Base-by-base conservation (phyloP, 345 rosid species). In the Lepidium aucheri region DNA sequence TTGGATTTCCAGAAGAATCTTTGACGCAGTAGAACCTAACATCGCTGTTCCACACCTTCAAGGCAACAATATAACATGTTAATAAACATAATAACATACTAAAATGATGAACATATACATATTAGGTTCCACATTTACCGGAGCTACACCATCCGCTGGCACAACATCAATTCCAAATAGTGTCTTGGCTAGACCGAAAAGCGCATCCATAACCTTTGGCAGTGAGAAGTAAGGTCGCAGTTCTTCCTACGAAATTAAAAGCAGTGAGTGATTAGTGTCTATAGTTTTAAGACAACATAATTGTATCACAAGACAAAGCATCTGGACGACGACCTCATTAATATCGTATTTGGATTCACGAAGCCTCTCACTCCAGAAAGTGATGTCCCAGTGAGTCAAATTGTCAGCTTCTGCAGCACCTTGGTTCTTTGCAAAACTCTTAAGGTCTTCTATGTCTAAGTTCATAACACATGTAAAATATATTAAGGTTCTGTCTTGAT, bases 291-390 rank as follows among this genome's bases (percentile, higher is more conserved):
- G 62, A 52, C 42, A 55, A 2, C 7, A 54, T 9, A 65, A 40
- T 41, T 59, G 28, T 34, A 42, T 50, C 52, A 51, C 40, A 58
- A 43, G 34, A 44, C 33, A 39, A 40, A 70, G 56, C 55, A 38
- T 44, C 47, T 2, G 34, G 42, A 85, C 82, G 51, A 60, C 63
- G 70, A 93, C 98, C 97, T 93, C 94, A 63, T 86, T 93, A 72
- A 93, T 89, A 67, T 86, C 85, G 71, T 86, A 93, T 86, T 85
- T 93, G 40, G 96, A 83, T 68, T 93, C 97, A 57, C 98, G 97
- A 57, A 89, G 94, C 78, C 98, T 89, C 84, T 93, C 98, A 64
- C 91, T 85, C 98, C 98, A 93, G 84, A 86, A 90, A 65, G 16
- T 78, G 18, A 83, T 78, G 80, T 93, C 98, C 98, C 97, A 93